These are phyloP conservation scores for Rhinocladiella mackenziei DNA, from an alignment of 2,329 filamentous ascomycete species.

Conservation along the genomic window DNA sequence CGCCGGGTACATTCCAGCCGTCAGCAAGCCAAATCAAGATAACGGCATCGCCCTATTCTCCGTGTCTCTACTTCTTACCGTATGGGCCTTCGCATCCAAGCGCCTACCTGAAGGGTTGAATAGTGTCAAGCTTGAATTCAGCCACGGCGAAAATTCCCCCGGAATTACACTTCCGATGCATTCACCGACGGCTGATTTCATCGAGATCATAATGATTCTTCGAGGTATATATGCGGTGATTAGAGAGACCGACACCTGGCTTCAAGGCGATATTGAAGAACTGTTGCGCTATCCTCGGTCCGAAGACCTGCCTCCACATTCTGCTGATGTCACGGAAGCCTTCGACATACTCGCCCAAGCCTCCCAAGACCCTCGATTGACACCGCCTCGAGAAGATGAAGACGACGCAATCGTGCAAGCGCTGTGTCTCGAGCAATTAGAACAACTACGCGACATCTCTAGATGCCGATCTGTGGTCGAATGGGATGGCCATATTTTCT, in stretches of 20 bases:
- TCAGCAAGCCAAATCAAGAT: slow-evolving; percentile 25
- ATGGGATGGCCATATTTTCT: slow-evolving; percentile 30
- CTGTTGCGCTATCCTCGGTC: slow-evolving; percentile 23
- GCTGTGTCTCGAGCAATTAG: slow-evolving; percentile 22
- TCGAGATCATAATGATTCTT: slow-evolving; percentile 27
- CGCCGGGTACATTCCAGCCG: slow-evolving; percentile 26
- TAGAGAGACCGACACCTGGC: slow-evolving; percentile 27
- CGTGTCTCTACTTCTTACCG: slow-evolving; percentile 26
- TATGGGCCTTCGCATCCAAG: slow-evolving; percentile 29
- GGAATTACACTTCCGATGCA: slow-evolving; percentile 19
- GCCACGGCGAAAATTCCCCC: slow-evolving; percentile 16
- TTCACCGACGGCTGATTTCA: slow-evolving; percentile 25
- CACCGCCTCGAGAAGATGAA: slow-evolving; percentile 7
- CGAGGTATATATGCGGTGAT: slow-evolving; percentile 29
- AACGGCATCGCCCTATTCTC: slow-evolving; percentile 29
- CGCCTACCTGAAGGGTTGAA: slow-evolving; percentile 27
- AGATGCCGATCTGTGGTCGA: slow-evolving; percentile 28
- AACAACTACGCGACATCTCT: slow-evolving; percentile 20
- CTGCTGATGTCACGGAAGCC: slow-evolving; percentile 23
- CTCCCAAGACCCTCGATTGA: slow-evolving; percentile 14
- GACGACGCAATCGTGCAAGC: slow-evolving; percentile 6
- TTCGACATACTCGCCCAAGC: slow-evolving; percentile 20
- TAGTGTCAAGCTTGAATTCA: slow-evolving; percentile 23
- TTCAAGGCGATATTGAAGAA: slow-evolving; percentile 27
- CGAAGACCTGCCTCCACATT: slow-evolving; percentile 24